Percentiles rank a stretch among this genome's conserved stretches.
Evolutionary conservation across 768 basidiomycete species (phyloP).

Genomic region (Artomyces pyxidatus): DNA sequence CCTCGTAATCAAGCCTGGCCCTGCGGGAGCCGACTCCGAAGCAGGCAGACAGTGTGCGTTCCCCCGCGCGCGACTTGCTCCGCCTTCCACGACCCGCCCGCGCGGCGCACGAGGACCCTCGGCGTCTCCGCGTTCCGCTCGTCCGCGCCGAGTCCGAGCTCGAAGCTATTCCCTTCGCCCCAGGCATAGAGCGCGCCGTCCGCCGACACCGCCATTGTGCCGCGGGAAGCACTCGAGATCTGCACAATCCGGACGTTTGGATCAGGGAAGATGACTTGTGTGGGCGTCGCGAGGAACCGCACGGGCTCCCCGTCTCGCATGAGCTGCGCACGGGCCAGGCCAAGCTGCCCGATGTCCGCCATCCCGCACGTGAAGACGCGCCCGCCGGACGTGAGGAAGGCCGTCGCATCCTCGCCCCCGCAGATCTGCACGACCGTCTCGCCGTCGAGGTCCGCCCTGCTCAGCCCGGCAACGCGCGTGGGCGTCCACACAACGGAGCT

Average conservation of each 20-base stretch:
- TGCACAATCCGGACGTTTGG: conserved; percentile 53
- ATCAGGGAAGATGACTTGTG: conserved; percentile 57
- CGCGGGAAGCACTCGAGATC: conserved; percentile 63
- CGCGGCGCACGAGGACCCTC: too few relatives aligned
- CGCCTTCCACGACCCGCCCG: too few relatives aligned
- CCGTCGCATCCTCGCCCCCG: conserved; percentile 82
- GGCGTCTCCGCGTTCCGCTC: too few relatives aligned
- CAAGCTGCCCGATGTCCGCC: conserved; percentile 77
- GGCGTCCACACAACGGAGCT: conserved; percentile 57
- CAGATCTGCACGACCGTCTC: conserved; percentile 56
- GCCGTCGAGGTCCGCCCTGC: conserved; percentile 52
- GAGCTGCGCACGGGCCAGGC: conserved; percentile 61
- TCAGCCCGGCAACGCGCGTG: conserved; percentile 51
- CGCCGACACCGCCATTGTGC: conserved; percentile 60
- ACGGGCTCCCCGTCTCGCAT: conserved; percentile 69
- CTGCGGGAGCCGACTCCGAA: too few relatives aligned
- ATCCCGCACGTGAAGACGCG: conserved; percentile 84
- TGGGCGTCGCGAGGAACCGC: conserved; percentile 58
- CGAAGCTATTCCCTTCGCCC: conserved; percentile 71
- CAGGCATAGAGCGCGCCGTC: conserved; percentile 66
- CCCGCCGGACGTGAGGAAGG: conserved; percentile 81
- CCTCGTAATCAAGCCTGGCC: too few relatives aligned
- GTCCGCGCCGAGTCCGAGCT: conserved; percentile 50
- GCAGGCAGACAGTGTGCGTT: too few relatives aligned
- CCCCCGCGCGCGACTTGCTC: too few relatives aligned